These are phyloP conservation scores for Arachnomyces sp. DNA, from an alignment of 2,329 filamentous ascomycete species.

Conservation along the genomic window DNA sequence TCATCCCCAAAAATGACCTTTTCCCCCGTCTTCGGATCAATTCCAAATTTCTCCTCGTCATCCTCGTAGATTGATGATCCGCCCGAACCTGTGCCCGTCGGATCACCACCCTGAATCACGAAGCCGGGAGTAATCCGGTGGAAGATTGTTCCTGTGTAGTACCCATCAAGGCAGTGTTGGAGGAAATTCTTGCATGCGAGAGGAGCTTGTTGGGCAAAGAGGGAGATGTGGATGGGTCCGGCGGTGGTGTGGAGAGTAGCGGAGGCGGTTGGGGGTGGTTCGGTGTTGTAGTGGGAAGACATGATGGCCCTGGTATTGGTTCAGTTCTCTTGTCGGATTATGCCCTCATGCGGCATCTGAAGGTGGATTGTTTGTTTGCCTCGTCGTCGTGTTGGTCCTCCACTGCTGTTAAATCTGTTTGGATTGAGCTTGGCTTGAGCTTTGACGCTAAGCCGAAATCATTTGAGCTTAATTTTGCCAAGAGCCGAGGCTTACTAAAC, in stretches of 20 bases:
- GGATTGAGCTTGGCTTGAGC: too few relatives aligned
- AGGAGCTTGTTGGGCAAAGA: constrained; percentile 91
- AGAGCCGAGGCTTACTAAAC: too few relatives aligned
- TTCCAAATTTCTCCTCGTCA: constrained; percentile 37
- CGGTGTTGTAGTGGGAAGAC: constrained; percentile 88
- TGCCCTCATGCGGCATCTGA: background rate
- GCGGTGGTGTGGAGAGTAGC: constrained; percentile 82
- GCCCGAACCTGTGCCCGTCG: constrained; percentile 82
- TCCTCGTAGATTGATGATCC: constrained; percentile 89
- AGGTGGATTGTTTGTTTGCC: background rate
- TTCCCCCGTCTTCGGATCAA: constrained; percentile 45
- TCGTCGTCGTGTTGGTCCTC: background rate
- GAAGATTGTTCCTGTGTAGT: constrained; percentile 90
- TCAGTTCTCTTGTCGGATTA: background rate
- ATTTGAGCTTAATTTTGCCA: too few relatives aligned
- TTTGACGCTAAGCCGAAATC: too few relatives aligned
- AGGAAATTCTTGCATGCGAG: constrained; percentile 91
- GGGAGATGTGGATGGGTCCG: constrained; percentile 81
- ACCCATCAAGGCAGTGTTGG: constrained; percentile 87
- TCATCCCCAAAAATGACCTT: constrained; percentile 73
- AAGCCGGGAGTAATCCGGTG: constrained; percentile 88
- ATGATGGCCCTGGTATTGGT: constrained; percentile 46
- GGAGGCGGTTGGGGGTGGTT: constrained; percentile 88
- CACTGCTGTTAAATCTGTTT: background rate
- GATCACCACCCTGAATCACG: constrained; percentile 89